Conservation (phyloP, 2,329 filamentous ascomycete species). For the Endoconidiophora laricicola region DNA sequence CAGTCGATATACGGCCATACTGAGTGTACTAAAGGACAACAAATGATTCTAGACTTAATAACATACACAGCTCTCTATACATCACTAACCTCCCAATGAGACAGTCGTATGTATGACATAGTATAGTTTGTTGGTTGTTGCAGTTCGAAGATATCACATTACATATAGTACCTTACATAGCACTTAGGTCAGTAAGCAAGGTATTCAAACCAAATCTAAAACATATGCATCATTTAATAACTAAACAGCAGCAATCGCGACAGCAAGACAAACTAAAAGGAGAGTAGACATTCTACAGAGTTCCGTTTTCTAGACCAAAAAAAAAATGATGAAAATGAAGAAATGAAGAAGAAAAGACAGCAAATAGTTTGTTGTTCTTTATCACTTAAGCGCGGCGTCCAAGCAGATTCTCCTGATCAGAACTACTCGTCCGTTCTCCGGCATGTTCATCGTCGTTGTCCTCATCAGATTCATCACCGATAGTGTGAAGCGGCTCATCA, state of each 20-base stretch:
- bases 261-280: neutral
- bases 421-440: slow-evolving; percentile 24
- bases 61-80: too few species aligned
- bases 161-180: too few species aligned
- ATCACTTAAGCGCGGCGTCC: neutral
- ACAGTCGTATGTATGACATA: too few species aligned
- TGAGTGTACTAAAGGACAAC: too few species aligned
- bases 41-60: too few species aligned
- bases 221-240: too few species aligned
- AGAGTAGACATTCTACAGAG: neutral
- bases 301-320: neutral
- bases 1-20: too few species aligned
- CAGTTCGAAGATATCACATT: too few species aligned
- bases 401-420: slow-evolving; percentile 19
- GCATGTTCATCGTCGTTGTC: slow-evolving; percentile 28
- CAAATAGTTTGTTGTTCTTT: neutral
- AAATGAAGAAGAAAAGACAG: neutral
- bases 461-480: slow-evolving; percentile 15
- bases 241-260: slow-evolving; percentile 1
- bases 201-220: neutral
- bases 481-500: slow-evolving; percentile 8
- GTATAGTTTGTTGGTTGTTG: too few species aligned
- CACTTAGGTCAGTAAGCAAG: too few species aligned
- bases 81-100: too few species aligned
- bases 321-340: neutral